Base-by-base conservation (phyloP, 2,329 filamentous ascomycete genomes). In the Epichloe scottii region DNA sequence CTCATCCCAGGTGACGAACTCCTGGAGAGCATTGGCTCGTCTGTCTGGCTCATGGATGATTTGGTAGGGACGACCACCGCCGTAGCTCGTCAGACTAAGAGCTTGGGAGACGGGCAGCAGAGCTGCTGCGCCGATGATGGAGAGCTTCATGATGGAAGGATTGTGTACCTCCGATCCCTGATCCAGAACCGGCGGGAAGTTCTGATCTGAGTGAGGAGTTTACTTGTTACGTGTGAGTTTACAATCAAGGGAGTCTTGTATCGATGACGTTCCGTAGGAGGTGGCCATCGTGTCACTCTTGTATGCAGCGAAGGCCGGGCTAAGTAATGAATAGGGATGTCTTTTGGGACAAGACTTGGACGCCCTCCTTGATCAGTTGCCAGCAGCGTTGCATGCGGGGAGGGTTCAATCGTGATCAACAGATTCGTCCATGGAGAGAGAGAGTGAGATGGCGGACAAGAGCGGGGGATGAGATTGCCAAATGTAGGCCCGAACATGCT, bases 1-100 rank as follows among this genome's bases (percentile, higher is more conserved):
- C 41, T 85, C 74, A 62, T 89, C 85, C 79, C 83, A 89, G 44
- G 82, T 87, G 19, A 86, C 75, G 3, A 68, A 56, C 21, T 69
- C 59, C 26, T 69, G 66, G 2, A 67, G 49, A 1, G 59, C 60
- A 5, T 4, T 21, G 33, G 48, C 50, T 26, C 63, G 56, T 43
- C 60, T 55, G 5, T 59, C 51, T 3, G 51, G 49, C 30, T 62
- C 50, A 4, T 56, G 53, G 5, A 66, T 53, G 10, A 61, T 35
- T 15, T 56, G 52, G 12, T 58, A 56, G 8, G 60, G 55, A 5
- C 53, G 55, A 5, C 56, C 53, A 0, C 56, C 33, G 23, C 55
- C 33, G 21, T 57, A 51, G 33, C 50, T 47, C 5, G 50, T 34
- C 12, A 51, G 39, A 41, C 39, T 46, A 21, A 60, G 41, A 21